Evolutionary conservation across 2,329 filamentous ascomycete genomes (phyloP).

Genomic region (Colletotrichum shisoi): DNA sequence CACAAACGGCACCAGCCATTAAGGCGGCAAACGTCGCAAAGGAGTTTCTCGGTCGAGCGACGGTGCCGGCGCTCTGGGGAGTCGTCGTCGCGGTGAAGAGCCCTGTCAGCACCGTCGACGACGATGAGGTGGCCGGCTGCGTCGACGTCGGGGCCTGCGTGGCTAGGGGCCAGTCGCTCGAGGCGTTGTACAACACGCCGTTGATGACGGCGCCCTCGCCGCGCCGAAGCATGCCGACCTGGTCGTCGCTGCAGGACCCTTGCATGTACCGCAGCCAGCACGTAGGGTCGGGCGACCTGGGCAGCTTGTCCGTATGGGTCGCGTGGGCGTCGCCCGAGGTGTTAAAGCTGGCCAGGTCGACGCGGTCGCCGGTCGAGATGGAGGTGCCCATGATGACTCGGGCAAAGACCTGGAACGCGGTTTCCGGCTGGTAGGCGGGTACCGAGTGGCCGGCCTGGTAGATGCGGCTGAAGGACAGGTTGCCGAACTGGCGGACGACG

Average conservation of each 20-base stretch:
- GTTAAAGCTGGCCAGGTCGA: slow-evolving; percentile 61
- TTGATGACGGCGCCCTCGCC: slow-evolving; percentile 66
- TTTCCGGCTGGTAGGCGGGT: slow-evolving; percentile 67
- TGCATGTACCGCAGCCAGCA: slow-evolving; percentile 67
- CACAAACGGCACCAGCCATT: slow-evolving; percentile 37
- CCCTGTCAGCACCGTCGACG: slow-evolving; percentile 45
- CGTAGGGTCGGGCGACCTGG: slow-evolving; percentile 57
- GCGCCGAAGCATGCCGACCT: slow-evolving; percentile 56
- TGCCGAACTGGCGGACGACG: slow-evolving; percentile 77
- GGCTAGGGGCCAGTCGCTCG: slow-evolving; percentile 54
- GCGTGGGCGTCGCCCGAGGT: slow-evolving; percentile 67
- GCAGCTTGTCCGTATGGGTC: slow-evolving; percentile 63
- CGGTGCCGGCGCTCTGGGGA: slow-evolving; percentile 40
- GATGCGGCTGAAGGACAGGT: slow-evolving; percentile 72
- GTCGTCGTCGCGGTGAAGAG: slow-evolving; percentile 50
- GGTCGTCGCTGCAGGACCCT: slow-evolving; percentile 61
- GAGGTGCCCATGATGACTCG: slow-evolving; percentile 65
- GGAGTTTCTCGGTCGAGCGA: slow-evolving; percentile 6
- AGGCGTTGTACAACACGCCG: slow-evolving; percentile 61
- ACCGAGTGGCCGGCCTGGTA: slow-evolving; percentile 73
- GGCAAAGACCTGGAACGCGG: slow-evolving; percentile 66
- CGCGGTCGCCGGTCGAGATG: slow-evolving; percentile 62
- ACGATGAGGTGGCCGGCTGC: slow-evolving; percentile 41
- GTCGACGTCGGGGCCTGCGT: slow-evolving; percentile 42
- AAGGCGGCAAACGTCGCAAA: slow-evolving; percentile 41